Percentiles rank a stretch among this genome's conserved stretches.
Evolutionary conservation across 768 basidiomycete genomes (phyloP).

Genomic region (Auricularia cornea): DNA sequence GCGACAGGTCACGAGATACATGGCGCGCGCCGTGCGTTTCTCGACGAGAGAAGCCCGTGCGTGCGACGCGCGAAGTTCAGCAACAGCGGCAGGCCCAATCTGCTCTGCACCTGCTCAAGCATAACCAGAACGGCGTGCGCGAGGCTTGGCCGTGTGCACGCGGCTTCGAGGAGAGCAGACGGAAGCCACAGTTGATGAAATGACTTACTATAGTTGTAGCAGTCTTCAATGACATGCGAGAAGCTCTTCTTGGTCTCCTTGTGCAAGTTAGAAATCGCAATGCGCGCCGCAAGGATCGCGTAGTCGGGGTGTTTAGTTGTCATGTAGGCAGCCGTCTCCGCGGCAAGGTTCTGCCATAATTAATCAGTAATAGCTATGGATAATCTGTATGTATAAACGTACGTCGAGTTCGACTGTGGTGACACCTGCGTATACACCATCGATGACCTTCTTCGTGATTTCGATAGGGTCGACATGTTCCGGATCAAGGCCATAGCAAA

Average conservation of each 20-base stretch:
- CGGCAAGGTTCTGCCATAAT: constrained; percentile 71
- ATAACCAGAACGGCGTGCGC: too few relatives aligned
- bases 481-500: constrained; percentile 91
- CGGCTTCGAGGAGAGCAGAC: too few relatives aligned
- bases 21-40: too few relatives aligned
- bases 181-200: too few relatives aligned
- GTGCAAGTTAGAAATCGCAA: constrained; percentile 97
- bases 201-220: constrained; percentile 86
- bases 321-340: constrained; percentile 94
- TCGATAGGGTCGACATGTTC: constrained; percentile 92
- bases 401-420: constrained; percentile 97
- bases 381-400: too few relatives aligned
- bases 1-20: too few relatives aligned
- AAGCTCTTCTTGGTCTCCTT: constrained; percentile 99
- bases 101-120: too few relatives aligned
- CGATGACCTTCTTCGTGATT: constrained; percentile 89
- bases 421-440: constrained; percentile 89
- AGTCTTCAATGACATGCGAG: constrained; percentile 82
- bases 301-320: constrained; percentile 98
- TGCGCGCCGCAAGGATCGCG: constrained; percentile 94
- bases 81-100: too few relatives aligned
- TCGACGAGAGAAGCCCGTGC: too few relatives aligned
- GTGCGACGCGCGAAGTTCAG: too few relatives aligned
- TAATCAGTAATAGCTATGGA: too few relatives aligned
- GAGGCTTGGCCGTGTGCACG: neutral